Conservation (phyloP, 495 filamentous ascomycete genomes). For the Evernia prunastri region DNA sequence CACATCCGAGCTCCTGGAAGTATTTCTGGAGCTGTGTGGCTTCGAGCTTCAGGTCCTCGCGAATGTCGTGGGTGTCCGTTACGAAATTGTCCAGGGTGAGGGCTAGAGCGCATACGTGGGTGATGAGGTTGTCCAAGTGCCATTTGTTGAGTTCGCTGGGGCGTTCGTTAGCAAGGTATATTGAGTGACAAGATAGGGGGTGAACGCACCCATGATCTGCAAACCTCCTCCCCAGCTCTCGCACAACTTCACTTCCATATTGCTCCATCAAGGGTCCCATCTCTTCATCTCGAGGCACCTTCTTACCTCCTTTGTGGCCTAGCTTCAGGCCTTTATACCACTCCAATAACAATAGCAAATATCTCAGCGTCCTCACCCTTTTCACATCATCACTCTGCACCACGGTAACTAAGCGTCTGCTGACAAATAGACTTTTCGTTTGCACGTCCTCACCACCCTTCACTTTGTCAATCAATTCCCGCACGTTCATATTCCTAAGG, state of each 20-base stretch:
- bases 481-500: slow-evolving; percentile 48
- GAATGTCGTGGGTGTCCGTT: slow-evolving; percentile 68
- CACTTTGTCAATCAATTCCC: slow-evolving; percentile 68
- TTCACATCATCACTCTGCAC: slow-evolving; percentile 51
- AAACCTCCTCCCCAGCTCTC: slow-evolving; percentile 64
- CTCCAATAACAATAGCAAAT: slow-evolving; percentile 57
- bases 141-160: slow-evolving; percentile 46
- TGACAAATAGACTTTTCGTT: slow-evolving; percentile 61
- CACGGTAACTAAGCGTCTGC: slow-evolving; percentile 51
- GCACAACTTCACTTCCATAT: slow-evolving; percentile 58
- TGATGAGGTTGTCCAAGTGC: slow-evolving; percentile 58
- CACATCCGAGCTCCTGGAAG: slow-evolving; percentile 72
- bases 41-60: slow-evolving; percentile 72
- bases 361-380: slow-evolving; percentile 58
- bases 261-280: slow-evolving; percentile 40
- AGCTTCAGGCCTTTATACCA: slow-evolving; percentile 41
- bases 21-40: slow-evolving; percentile 44
- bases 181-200: not conserved
- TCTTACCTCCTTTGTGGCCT: slow-evolving; percentile 17
- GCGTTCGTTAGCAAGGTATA: not conserved
- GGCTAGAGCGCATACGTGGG: slow-evolving; percentile 60
- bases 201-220: slow-evolving; percentile 39
- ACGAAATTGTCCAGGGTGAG: slow-evolving; percentile 69
- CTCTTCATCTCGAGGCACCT: slow-evolving; percentile 41
- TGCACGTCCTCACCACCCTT: slow-evolving; percentile 48